Evolutionary conservation across 2,329 filamentous ascomycete species (phyloP).

Genomic region (Aspergillus uvarum): DNA sequence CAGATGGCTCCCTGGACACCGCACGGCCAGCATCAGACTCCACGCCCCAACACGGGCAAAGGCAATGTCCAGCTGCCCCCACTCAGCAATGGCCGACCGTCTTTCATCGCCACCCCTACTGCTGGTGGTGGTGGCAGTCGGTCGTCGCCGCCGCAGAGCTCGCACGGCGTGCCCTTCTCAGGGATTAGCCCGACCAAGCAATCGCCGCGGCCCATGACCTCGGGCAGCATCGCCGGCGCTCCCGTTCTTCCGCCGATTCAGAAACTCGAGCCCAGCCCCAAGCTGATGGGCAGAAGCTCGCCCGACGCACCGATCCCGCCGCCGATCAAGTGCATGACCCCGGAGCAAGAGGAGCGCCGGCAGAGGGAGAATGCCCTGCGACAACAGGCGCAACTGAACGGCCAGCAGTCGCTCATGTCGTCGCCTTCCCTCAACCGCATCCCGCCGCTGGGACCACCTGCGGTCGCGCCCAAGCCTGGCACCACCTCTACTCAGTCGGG

Average conservation of each 20-base stretch:
- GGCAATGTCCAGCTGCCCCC: conserved; percentile 28
- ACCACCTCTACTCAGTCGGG: conserved; percentile 21
- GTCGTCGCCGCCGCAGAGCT: conserved; percentile 39
- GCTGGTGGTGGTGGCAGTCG: conserved; percentile 21
- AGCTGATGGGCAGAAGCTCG: conserved; percentile 45
- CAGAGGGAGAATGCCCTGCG: conserved; percentile 38
- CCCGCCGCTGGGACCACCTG: conserved; percentile 32
- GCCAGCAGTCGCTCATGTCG: conserved; percentile 29
- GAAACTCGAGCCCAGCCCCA: conserved; percentile 44
- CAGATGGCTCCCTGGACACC: conserved; percentile 34
- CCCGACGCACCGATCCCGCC: conserved; percentile 44
- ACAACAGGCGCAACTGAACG: conserved; percentile 25
- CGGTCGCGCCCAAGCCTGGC: conserved; percentile 25
- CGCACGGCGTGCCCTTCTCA: conserved; percentile 40
- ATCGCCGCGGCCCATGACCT: conserved; percentile 41
- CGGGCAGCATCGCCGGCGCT: conserved; percentile 34
- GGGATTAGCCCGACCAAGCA: conserved; percentile 50
- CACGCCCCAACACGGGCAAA: conserved; percentile 30
- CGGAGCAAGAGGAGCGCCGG: conserved; percentile 43
- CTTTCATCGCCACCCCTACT: conserved; percentile 36
- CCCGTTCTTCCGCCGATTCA: conserved; percentile 43
- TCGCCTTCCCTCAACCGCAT: conserved; percentile 36
- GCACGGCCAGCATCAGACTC: conserved; percentile 31
- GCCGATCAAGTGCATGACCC: conserved; percentile 46
- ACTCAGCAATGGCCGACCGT: conserved; percentile 31